Evolutionary conservation across 768 basidiomycete species (phyloP), one percentile per base, ranked within the genome.

Genomic region (Amylocystis lapponica): DNA sequence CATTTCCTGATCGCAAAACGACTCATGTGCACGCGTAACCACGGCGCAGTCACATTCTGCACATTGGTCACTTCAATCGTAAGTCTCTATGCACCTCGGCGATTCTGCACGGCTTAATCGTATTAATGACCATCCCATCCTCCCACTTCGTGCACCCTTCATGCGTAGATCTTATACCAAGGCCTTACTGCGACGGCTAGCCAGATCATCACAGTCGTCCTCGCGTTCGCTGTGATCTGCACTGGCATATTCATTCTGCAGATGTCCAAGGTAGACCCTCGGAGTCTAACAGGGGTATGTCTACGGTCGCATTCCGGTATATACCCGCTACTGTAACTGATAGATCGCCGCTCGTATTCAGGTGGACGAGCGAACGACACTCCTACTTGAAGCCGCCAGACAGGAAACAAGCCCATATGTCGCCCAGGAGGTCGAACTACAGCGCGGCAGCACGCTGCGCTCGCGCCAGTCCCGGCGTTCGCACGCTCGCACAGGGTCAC

Each of bases 171-270:
- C 44, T 76, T 95, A 33, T 92, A 86, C 72, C 75, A 90, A 70
- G 93, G 93, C 31, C 76, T 96, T 42, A 70, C 82, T 40, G 83
- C 91, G 1, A 72, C 79, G 7, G 82, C 74, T 0, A 66, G 78
- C 1, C 76, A 86, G 51, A 90, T 97, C 41, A 74, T 96, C 32
- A 94, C 91, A 1, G 74, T 96, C 47, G 81, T 93, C 17, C 74
- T 93, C 66, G 92, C 81, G 5, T 96, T 97, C 71, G 65, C 92
- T 45, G 80, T 86, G 38, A 91, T 92, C 36, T 89, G 86, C 55
- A 67, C 89, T 12, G 93, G 94, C 9, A 95, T 96, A 58, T 82
- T 84, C 27, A 83, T 97, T 48, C 78, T 97, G 5, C 94, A 97
- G 63, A 86, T 94, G 81, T 86, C 83, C 59, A 88, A 89, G 63